A percentile compares a stretch with the other conserved stretches of the same genome.
These are phyloP conservation scores for Alternaria sp. DNA, from an alignment of 2,329 filamentous ascomycete genomes.

Conservation along the genomic window DNA sequence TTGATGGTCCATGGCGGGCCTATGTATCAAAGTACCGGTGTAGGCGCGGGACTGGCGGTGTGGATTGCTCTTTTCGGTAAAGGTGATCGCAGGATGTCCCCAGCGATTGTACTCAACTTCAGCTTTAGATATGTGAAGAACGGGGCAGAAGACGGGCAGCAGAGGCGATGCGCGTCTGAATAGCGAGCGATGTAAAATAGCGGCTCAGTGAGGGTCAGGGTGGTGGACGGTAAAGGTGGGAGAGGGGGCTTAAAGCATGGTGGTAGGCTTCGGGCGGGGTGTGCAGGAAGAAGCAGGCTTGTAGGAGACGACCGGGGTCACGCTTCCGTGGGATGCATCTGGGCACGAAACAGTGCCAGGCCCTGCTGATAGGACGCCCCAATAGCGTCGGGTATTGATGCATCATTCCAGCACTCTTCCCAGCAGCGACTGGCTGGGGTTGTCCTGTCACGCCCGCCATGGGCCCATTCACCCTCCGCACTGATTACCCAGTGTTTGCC, in stretches of 20 bases:
- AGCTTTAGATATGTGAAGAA: neutral
- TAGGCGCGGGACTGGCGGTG: conserved; percentile 50
- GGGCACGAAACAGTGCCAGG: conserved; percentile 26
- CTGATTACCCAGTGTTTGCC: conserved; percentile 27
- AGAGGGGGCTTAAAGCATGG: conserved; percentile 34
- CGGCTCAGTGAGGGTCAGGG: conserved; percentile 25
- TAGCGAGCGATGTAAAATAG: conserved; percentile 16
- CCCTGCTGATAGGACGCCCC: conserved; percentile 44
- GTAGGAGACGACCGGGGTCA: conserved; percentile 9
- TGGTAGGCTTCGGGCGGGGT: conserved; percentile 21
- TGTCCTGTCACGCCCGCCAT: conserved; percentile 24
- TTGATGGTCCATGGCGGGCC: conserved; percentile 50
- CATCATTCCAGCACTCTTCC: conserved; percentile 31
- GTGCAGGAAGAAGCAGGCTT: conserved; percentile 20
- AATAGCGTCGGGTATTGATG: conserved; percentile 46
- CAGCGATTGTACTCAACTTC: conserved; percentile 22
- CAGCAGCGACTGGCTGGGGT: conserved; percentile 36
- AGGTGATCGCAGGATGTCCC: conserved; percentile 28
- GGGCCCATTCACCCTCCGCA: conserved; percentile 21
- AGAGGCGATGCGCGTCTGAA: conserved; percentile 15
- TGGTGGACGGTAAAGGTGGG: conserved; percentile 30
- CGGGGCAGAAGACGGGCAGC: conserved; percentile 16
- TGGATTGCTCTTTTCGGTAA: conserved; percentile 48
- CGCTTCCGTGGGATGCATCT: conserved; percentile 35
- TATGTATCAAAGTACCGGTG: conserved; percentile 54